phyloP scores from a whole-genome alignment of 352 stramenopile species.

The Blastocystis sp. region DNA sequence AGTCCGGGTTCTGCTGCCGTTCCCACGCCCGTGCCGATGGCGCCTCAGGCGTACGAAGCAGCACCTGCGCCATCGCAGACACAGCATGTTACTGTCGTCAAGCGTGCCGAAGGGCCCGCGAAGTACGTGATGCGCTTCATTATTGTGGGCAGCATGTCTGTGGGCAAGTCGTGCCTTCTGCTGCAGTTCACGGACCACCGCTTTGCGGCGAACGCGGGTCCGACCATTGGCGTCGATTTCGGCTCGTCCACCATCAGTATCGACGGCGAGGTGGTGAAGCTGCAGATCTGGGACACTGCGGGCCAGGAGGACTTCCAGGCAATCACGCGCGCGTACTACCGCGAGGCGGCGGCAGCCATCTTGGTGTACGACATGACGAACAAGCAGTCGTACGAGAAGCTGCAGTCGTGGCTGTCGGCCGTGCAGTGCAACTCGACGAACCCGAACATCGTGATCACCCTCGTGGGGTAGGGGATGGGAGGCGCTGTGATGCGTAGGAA shows the following conservation, averaged over 20 bases:
- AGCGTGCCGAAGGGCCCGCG: constrained; percentile 36
- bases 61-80: neutral
- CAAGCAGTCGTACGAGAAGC: constrained; percentile 79
- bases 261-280: constrained; percentile 68
- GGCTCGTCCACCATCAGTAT: constrained; percentile 54
- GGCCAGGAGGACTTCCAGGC: constrained; percentile 78
- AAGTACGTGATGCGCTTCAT: constrained; percentile 73
- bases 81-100: neutral
- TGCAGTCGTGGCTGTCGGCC: constrained; percentile 69
- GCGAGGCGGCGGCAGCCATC: constrained; percentile 87
- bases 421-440: constrained; percentile 68
- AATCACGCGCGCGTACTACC: constrained; percentile 85
- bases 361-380: constrained; percentile 90
- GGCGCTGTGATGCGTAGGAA: constrained; percentile 32
- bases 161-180: constrained; percentile 72
- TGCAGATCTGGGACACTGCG: constrained; percentile 79
- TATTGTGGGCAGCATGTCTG: constrained; percentile 71
- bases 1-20: neutral
- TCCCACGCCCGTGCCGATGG: constrained; percentile 12
- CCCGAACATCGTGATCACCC: constrained; percentile 72
- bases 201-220: constrained; percentile 53
- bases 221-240: constrained; percentile 72
- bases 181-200: constrained; percentile 68
- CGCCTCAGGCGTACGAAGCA: neutral
- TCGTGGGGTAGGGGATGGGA: constrained; percentile 52